phyloP scores from a whole-genome alignment of 2,329 filamentous ascomycete species.

The Aspergillus texensis region DNA sequence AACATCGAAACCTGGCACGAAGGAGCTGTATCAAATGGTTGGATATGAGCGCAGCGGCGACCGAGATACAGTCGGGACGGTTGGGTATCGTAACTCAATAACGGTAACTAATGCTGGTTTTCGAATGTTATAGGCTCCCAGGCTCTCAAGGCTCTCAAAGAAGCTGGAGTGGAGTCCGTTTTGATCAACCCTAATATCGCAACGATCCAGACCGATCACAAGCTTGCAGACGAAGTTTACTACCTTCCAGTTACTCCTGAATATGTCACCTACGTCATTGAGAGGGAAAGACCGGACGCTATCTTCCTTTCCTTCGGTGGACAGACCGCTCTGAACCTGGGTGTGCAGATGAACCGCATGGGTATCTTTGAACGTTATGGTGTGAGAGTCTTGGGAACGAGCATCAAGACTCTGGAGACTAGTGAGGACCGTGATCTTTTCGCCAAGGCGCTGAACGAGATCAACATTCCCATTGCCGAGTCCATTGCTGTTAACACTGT shows the following conservation, averaged over 20 bases:
- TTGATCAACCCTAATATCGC: conserved; percentile 98
- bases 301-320: conserved; percentile 98
- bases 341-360: conserved; percentile 95
- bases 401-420: conserved; percentile 89
- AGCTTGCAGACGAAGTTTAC: conserved; percentile 95
- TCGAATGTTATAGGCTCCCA: conserved; percentile 70
- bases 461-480: conserved; percentile 95
- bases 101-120: conserved; percentile 24
- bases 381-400: conserved; percentile 93
- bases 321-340: conserved; percentile 94
- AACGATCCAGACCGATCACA: conserved; percentile 96
- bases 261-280: conserved; percentile 97
- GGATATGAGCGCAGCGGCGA: background rate
- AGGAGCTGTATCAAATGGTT: background rate
- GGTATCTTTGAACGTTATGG: conserved; percentile 94
- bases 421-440: conserved; percentile 97
- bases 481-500: conserved; percentile 90
- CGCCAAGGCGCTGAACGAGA: conserved; percentile 92
- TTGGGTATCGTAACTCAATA: background rate
- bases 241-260: conserved; percentile 97
- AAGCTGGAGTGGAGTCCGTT: conserved; percentile 87
- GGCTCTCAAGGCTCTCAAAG: conserved; percentile 94
- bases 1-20: background rate
- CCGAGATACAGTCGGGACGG: background rate
- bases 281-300: conserved; percentile 92